Evolutionary conservation across 2,329 filamentous ascomycete species (phyloP), one percentile per base, ranked within the genome.

Genomic region (Colletotrichum tofieldiae): DNA sequence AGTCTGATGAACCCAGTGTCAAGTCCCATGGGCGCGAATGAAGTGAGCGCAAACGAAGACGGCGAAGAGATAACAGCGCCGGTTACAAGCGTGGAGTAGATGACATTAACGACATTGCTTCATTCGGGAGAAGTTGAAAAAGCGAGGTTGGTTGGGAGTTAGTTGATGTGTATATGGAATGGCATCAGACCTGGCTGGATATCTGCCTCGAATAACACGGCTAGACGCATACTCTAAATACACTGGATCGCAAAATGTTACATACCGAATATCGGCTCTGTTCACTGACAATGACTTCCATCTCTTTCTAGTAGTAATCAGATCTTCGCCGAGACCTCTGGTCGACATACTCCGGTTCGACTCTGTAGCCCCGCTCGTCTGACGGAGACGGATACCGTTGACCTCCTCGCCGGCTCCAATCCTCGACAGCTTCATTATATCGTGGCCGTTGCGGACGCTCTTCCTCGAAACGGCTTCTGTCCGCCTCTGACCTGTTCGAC

Each of bases 11-110:
- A 35, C 26, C 59, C 61, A 7, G 18, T 12, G 12, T 20, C 39
- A 18, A 63, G 54, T 41, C 52, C 62, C 8, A 39, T n/a, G 11
- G 32, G 16, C 47, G 29, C 39, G 26, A 20, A 37, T 20, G 41
- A 37, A 26, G 18, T 51, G 16, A 18, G n/a, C 20, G 26, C 61
- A n/a, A 52, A 32, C 26, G 56, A 56, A 26, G 5, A 14, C 41
- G 51, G 23, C 29, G 32, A 43, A 12, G 35, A 14, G 29, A 45
- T 26, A 16, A 37, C 37, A 11, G 41, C n/a, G 16, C 61, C 51
- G 16, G 23, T 37, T 20, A 58, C 23, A 12, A 63, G 11, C 35
- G 65, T 74, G 29, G 69, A 71, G 18, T 77, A 77, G 43, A 75
- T 66, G 41, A 62, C 45, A 12, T 18, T 60, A 51, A 70, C 49